Conservation (phyloP, 768 basidiomycete species). For the Boletus insuetus region DNA sequence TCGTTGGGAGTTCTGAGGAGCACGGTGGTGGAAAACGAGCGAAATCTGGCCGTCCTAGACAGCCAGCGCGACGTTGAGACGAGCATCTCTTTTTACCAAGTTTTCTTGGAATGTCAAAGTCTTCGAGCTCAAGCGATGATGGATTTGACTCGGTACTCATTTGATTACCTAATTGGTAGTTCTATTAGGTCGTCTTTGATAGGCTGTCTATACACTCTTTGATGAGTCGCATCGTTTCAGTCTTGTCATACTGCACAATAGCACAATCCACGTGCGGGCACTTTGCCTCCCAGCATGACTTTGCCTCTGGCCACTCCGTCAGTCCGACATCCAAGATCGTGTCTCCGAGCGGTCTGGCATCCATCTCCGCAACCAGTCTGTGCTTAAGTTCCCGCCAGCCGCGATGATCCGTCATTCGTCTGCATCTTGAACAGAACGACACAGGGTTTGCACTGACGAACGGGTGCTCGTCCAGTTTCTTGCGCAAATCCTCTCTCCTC, state of each 20-base stretch:
- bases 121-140: background rate
- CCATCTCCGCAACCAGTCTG: conserved; percentile 55
- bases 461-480: conserved; percentile 52
- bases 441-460: conserved; percentile 50
- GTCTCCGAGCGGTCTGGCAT: conserved; percentile 56
- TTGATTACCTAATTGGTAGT: conserved; percentile 13
- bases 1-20: conserved; percentile 15
- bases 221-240: conserved; percentile 52
- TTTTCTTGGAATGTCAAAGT: background rate
- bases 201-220: conserved; percentile 52
- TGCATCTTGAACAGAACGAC: conserved; percentile 47
- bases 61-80: conserved; percentile 19
- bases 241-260: conserved; percentile 54
- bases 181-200: conserved; percentile 34
- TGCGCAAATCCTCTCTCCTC: conserved; percentile 48
- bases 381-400: conserved; percentile 67
- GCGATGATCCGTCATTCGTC: conserved; percentile 48
- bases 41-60: conserved; percentile 12
- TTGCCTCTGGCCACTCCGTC: conserved; percentile 54
- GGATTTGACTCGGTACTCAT: no score
- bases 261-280: conserved; percentile 46
- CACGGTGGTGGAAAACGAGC: conserved; percentile 23
- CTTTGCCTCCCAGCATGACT: conserved; percentile 57
- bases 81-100: conserved; percentile 5
- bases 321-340: conserved; percentile 50